These are phyloP conservation scores for Hypoxylon fuscum DNA, from an alignment of 495 filamentous ascomycete species.

Conservation along the genomic window DNA sequence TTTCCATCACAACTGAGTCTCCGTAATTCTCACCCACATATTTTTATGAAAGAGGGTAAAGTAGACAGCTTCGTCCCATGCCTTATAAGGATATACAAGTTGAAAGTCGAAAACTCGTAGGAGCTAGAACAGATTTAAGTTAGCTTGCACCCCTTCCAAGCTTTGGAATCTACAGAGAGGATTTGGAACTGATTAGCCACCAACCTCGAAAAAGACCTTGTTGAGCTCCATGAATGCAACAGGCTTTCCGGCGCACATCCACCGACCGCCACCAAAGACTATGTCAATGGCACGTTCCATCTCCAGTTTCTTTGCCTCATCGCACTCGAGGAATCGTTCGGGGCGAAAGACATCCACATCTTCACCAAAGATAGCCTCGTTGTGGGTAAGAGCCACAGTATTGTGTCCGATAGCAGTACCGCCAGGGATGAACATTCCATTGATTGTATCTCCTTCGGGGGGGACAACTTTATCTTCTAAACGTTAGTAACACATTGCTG, in stretches of 20 bases:
- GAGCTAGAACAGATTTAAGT: slow-evolving; percentile 3
- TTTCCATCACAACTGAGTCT: background rate
- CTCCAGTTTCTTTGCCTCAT: slow-evolving; percentile 41
- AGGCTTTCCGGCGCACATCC: slow-evolving; percentile 38
- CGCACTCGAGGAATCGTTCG: slow-evolving; percentile 60
- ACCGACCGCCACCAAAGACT: slow-evolving; percentile 53
- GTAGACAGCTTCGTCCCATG: slow-evolving; percentile 28
- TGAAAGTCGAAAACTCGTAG: slow-evolving; percentile 34
- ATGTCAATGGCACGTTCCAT: slow-evolving; percentile 53
- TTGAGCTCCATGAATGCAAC: slow-evolving; percentile 38
- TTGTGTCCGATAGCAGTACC: slow-evolving; percentile 59
- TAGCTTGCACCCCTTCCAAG: too few relatives aligned
- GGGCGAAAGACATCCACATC: slow-evolving; percentile 60
- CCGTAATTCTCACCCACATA: slow-evolving; percentile 45
- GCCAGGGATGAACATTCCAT: slow-evolving; percentile 56
- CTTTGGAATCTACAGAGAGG: too few relatives aligned
- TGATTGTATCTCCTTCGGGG: slow-evolving; percentile 56
- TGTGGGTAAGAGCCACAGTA: slow-evolving; percentile 48
- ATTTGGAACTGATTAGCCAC: too few relatives aligned
- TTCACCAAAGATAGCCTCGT: slow-evolving; percentile 37
- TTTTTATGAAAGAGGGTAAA: slow-evolving; percentile 36
- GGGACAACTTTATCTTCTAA: slow-evolving; percentile 49
- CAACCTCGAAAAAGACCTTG: slow-evolving; percentile 40
- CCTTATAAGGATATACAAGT: slow-evolving; percentile 28
- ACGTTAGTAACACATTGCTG: background rate